A percentile compares a stretch with the other conserved stretches of the same genome.
These are phyloP conservation scores for Diutina ranongensis DNA, from an alignment of 1,139 yeast genomes.

Conservation along the genomic window DNA sequence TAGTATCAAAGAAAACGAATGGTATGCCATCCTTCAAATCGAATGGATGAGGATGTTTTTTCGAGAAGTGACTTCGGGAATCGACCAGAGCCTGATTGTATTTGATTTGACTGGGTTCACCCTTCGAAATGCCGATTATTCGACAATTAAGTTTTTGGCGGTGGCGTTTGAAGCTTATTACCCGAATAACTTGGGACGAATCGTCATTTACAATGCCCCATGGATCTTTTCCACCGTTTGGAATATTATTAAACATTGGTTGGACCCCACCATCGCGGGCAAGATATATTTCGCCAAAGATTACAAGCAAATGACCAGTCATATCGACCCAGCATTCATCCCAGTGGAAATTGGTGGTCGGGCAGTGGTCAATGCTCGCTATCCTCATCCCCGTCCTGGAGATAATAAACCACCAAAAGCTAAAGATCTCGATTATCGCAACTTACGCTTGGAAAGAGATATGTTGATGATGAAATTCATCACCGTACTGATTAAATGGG, in stretches of 20 bases:
- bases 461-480: conserved; percentile 19
- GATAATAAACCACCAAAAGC: conserved; percentile 8
- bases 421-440: conserved; percentile 18
- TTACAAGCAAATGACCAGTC: conserved; percentile 21
- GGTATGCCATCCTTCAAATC: conserved; percentile 27
- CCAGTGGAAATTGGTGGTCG: conserved; percentile 33
- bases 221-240: conserved; percentile 38
- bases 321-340: conserved; percentile 22
- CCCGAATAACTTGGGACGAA: conserved; percentile 33
- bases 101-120: conserved; percentile 38
- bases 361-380: conserved; percentile 18
- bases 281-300: conserved; percentile 34
- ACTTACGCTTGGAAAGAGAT: conserved; percentile 23
- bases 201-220: conserved; percentile 36
- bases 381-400: conserved; percentile 16
- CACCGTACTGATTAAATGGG: conserved; percentile 30
- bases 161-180: conserved; percentile 37
- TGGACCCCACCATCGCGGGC: conserved; percentile 36
- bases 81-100: conserved; percentile 28
- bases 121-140: conserved; percentile 34
- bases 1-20: conserved; percentile 25
- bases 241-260: conserved; percentile 35
- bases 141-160: conserved; percentile 32
- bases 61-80: conserved; percentile 24
- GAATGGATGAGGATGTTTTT: conserved; percentile 31